phyloP scores from a whole-genome alignment of 495 filamentous ascomycete genomes.

The Apiosordaria backusii region DNA sequence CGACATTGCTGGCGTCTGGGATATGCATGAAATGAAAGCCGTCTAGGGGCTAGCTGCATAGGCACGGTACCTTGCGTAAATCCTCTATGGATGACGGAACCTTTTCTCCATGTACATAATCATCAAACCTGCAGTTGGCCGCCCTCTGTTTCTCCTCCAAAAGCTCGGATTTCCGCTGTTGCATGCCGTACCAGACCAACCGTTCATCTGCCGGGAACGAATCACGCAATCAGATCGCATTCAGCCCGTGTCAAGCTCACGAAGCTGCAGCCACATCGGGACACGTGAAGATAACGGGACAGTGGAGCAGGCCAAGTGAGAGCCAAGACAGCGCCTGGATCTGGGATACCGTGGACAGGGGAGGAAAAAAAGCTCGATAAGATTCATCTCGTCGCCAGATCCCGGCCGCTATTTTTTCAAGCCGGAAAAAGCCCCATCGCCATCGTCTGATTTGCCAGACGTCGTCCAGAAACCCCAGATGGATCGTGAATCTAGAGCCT shows the following conservation, averaged over 20 bases:
- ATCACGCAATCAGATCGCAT: slow-evolving; percentile 9
- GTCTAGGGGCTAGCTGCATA: background rate
- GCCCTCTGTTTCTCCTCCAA: background rate
- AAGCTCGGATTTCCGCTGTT: background rate
- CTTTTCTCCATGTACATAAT: background rate
- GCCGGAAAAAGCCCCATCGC: background rate
- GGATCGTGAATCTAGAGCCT: background rate
- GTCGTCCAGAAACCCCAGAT: background rate
- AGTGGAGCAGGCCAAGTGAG: background rate
- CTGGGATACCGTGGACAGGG: slow-evolving; percentile 7
- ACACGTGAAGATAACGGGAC: slow-evolving; percentile 10
- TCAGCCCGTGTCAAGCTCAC: background rate
- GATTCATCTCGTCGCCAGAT: slow-evolving; percentile 1
- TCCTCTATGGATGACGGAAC: background rate
- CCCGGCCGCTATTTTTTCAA: background rate
- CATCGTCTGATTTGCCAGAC: slow-evolving; percentile 2
- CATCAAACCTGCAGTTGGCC: background rate
- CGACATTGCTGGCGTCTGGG: background rate
- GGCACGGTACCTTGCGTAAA: background rate
- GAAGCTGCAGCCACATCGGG: slow-evolving; percentile 6
- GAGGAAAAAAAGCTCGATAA: slow-evolving; percentile 8
- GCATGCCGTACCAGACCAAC: background rate
- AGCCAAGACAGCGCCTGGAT: background rate
- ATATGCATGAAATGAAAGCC: slow-evolving; percentile 3
- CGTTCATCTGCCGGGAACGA: slow-evolving; percentile 2